A percentile compares a stretch with the other conserved stretches of the same genome.
Evolutionary conservation across 1,284 basidiomycete species (phyloP).

Genomic region (Trametes sp.): DNA sequence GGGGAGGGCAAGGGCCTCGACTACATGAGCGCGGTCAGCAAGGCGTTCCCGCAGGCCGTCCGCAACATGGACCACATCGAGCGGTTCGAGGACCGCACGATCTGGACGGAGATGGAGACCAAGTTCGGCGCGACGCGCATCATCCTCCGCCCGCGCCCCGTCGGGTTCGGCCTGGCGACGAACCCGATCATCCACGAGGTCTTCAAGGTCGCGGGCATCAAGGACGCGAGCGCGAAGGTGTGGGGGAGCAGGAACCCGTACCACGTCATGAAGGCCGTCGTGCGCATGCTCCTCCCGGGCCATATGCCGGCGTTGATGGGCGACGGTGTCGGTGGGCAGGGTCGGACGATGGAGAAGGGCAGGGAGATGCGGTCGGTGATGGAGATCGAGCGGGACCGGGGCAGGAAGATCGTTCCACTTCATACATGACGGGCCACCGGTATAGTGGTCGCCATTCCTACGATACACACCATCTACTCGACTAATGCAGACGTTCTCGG

Average conservation of each 20-base stretch:
- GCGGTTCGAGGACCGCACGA: slow-evolving; percentile 88
- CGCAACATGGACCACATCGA: slow-evolving; percentile 91
- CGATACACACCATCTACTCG: slow-evolving; percentile 1
- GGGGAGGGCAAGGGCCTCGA: slow-evolving; percentile 87
- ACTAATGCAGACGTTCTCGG: slow-evolving; percentile 4
- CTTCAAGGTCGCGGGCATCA: slow-evolving; percentile 92
- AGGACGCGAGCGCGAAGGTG: slow-evolving; percentile 93
- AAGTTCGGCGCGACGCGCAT: slow-evolving; percentile 91
- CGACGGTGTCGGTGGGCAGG: slow-evolving; percentile 76
- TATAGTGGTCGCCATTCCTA: slow-evolving; percentile 3
- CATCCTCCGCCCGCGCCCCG: slow-evolving; percentile 87
- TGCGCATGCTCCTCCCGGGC: slow-evolving; percentile 74
- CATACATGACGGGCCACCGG: slow-evolving; percentile 20
- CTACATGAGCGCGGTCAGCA: slow-evolving; percentile 63
- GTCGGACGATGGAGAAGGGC: slow-evolving; percentile 72
- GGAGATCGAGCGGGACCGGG: slow-evolving; percentile 76
- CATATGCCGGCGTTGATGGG: slow-evolving; percentile 80
- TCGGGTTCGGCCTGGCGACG: slow-evolving; percentile 92
- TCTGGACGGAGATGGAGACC: slow-evolving; percentile 86
- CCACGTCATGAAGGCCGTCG: slow-evolving; percentile 64
- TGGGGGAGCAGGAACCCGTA: slow-evolving; percentile 90
- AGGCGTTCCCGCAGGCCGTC: slow-evolving; percentile 79
- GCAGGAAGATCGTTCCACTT: slow-evolving; percentile 69
- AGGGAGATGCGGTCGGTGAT: slow-evolving; percentile 67
- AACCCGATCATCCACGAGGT: slow-evolving; percentile 91